Evolutionary conservation across 768 basidiomycete genomes (phyloP).

Genomic region (Phaffia tasmanica): DNA sequence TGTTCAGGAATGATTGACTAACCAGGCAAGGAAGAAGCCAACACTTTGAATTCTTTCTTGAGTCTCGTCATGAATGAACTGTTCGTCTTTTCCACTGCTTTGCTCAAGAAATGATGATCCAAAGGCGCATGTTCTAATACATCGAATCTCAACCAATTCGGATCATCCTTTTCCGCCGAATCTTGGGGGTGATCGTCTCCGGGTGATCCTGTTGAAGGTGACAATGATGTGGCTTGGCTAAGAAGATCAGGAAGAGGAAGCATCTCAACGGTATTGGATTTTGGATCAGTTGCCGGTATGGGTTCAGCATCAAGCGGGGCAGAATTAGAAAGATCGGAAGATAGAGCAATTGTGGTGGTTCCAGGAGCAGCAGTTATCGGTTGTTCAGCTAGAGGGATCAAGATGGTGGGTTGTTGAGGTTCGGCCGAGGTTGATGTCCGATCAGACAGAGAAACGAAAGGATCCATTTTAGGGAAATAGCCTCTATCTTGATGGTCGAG

Average conservation of each 20-base stretch:
- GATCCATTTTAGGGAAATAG: background rate
- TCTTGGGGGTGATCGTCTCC: background rate
- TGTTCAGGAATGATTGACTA: background rate
- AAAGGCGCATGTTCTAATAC: conserved; percentile 59
- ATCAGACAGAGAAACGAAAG: too few species aligned
- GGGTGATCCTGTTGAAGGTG: background rate
- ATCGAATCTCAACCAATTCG: conserved; percentile 69
- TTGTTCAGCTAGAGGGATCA: background rate
- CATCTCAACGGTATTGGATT: conserved; percentile 12
- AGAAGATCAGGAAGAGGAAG: conserved; percentile 1
- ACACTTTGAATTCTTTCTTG: conserved; percentile 67
- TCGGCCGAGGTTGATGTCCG: background rate
- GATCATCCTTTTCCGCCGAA: conserved; percentile 34
- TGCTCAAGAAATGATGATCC: conserved; percentile 64
- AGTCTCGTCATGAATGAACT: conserved; percentile 66
- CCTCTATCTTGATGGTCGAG: conserved; percentile 9
- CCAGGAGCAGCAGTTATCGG: conserved; percentile 1
- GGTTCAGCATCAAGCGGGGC: conserved; percentile 21
- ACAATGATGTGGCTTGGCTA: background rate
- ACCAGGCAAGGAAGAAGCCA: conserved; percentile 75
- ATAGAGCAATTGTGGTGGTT: background rate
- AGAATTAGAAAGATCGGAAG: background rate
- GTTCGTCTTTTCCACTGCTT: conserved; percentile 51
- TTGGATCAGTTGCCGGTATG: conserved; percentile 12
- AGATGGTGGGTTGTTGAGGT: background rate